A percentile compares a stretch with the other conserved stretches of the same genome.
These are phyloP conservation scores for Penicillium longicatenatum DNA, from an alignment of 495 filamentous ascomycete genomes.

Conservation along the genomic window DNA sequence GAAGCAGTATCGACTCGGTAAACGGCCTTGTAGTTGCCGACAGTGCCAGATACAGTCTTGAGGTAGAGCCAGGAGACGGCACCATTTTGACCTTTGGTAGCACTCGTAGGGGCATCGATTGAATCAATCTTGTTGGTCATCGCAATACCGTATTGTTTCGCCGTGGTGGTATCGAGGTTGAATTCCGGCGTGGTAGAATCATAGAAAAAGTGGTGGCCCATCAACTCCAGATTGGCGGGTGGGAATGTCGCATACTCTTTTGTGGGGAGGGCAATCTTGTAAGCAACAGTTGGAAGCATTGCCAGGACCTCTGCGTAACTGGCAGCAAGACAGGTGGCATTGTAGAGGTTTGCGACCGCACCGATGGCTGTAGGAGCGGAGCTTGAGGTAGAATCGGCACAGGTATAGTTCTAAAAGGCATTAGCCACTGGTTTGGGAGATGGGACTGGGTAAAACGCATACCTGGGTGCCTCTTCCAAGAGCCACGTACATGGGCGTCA, in stretches of 20 bases:
- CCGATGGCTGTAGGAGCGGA: conserved; percentile 66
- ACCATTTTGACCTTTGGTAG: conserved; percentile 56
- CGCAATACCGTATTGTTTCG: conserved; percentile 59
- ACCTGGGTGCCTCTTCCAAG: conserved; percentile 79
- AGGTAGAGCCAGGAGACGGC: conserved; percentile 64
- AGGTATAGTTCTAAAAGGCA: conserved; percentile 80
- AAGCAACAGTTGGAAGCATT: conserved; percentile 44
- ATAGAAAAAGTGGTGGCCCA: conserved; percentile 81
- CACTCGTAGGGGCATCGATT: conserved; percentile 59
- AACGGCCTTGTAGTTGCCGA: conserved; percentile 66
- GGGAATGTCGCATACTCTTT: conserved; percentile 28
- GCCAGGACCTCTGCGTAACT: conserved; percentile 63
- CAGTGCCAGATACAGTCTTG: conserved; percentile 51
- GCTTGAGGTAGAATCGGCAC: conserved; percentile 56
- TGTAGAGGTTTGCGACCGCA: conserved; percentile 84
- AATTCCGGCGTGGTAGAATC: conserved; percentile 73
- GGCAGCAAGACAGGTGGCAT: conserved; percentile 77
- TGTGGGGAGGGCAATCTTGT: conserved; percentile 45
- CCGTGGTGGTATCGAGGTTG: conserved; percentile 62
- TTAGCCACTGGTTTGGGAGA: background rate
- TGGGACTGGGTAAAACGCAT: conserved; percentile 14
- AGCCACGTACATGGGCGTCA: conserved; percentile 71
- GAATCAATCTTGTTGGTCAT: conserved; percentile 59
- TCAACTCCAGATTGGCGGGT: conserved; percentile 59
- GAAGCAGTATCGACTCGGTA: conserved; percentile 88